Evolutionary conservation across 768 basidiomycete species (phyloP).

Genomic region (Cantharellus anzutake): DNA sequence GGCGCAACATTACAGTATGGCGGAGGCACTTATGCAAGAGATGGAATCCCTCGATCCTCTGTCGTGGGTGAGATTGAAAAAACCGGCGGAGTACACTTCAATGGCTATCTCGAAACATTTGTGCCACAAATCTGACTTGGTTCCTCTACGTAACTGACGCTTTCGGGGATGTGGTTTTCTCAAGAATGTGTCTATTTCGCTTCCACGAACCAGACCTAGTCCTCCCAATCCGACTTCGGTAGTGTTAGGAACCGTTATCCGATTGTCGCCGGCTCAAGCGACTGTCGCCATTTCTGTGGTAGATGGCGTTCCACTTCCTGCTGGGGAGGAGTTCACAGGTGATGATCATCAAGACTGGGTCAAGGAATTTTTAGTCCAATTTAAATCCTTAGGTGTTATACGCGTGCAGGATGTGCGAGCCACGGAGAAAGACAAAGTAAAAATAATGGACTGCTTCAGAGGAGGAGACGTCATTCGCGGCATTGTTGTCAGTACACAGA

Average conservation of each 20-base stretch:
- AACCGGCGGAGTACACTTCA: conserved; percentile 37
- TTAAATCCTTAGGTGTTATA: no score
- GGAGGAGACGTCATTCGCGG: conserved; percentile 83
- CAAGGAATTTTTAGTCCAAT: no score
- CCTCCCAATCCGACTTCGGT: conserved; percentile 59
- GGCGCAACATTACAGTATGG: conserved; percentile 37
- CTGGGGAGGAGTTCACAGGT: conserved; percentile 76
- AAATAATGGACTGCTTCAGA: conserved; percentile 78
- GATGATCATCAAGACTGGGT: no score
- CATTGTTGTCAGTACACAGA: conserved; percentile 41
- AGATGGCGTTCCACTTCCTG: conserved; percentile 63
- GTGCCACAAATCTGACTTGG: background rate
- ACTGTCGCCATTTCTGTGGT: conserved; percentile 69
- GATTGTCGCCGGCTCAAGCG: conserved; percentile 71
- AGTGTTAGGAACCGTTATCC: conserved; percentile 64
- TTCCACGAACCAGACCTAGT: conserved; percentile 51
- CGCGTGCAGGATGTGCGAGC: conserved; percentile 75
- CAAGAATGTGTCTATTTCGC: conserved; percentile 17
- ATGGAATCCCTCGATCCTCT: conserved; percentile 47
- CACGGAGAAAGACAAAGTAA: conserved; percentile 79
- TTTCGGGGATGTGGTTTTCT: background rate
- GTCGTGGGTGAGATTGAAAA: conserved; percentile 43
- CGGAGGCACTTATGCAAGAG: conserved; percentile 42
- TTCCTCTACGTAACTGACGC: conserved; percentile 1
- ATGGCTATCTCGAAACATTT: conserved; percentile 9